Evolutionary conservation across 495 filamentous ascomycete genomes (phyloP), one percentile per base, ranked within the genome.

Genomic region (Clohesyomyces aquaticus): DNA sequence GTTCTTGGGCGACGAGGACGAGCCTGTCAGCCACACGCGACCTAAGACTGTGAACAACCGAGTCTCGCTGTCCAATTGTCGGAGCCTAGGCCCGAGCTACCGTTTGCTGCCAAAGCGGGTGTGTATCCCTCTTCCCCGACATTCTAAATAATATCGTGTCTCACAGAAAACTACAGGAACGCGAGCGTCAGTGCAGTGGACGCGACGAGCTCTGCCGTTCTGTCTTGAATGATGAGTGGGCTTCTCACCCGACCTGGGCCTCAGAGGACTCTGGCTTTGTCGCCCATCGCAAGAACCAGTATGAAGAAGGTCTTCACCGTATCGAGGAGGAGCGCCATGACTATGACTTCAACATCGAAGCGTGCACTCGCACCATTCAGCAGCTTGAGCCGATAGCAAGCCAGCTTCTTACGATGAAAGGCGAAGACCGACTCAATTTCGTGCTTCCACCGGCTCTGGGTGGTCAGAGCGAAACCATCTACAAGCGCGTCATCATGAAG

Each of bases 321-420:
- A 96, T 98, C 63, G 95, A 99, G 76, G 95, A 99, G 72, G 95
- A 99, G 71, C 86, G 95, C 14, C 95, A 99, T 72, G 95, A 99
- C 73, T 99, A 99, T 73, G 95, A 99, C 72, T 95, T 92, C 75
- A 94, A 96, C 75, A 95, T 99, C 59, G 95, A 98, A 76, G 90
- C 91, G 12, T 96, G 92, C 70, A 82, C 83, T 22, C 89, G 95
- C 55, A 96, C 93, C 26, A 93, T 99, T 65, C 93, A 97, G 73
- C 83, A 98, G 2, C 85, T 99, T 14, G 92, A 97, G 73, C 95
- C 95, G 0, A 91, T 97, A 55, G 91, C 90, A 0, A 89, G 95
- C 69, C 87, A 93, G 66, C 90, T 98, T 75, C 78, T 89, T 1
- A 83, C 85, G 26, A 85, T 96, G 82, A 79, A 79, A 4, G 78